Evolutionary conservation across 2,329 filamentous ascomycete species (phyloP), one percentile per base, ranked within the genome.

Genomic region (Trichoderma sp.): DNA sequence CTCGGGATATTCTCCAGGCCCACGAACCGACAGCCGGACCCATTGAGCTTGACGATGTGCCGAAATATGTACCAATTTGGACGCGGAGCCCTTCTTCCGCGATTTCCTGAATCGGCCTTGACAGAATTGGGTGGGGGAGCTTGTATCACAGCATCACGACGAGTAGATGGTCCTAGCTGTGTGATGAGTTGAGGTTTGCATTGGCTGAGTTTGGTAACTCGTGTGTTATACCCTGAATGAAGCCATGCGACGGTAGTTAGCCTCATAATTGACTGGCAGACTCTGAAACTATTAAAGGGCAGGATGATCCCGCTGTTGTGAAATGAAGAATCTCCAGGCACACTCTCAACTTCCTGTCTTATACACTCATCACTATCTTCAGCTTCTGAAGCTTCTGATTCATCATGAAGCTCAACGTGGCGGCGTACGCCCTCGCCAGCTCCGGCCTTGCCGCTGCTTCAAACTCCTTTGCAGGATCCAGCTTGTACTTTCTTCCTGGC

Each of bases 401-500:
- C 61, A 64, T 40, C 61, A 55, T 64, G 61, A 64, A 64, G 49
- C 16, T 55, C n/a, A 64, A 29, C 11, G 21, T 40, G 37, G 61
- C 11, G 33, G 61, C 61, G 3, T 40, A 14, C 24, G 64, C 40
- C 19, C 14, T 67, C 13, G 64, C 64, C 40, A 43, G 55, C 65
- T 70, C 69, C 5, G 31, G 59, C 5, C 29, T 40, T 33, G 69
- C 37, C 10, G 21, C 52, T 3, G 59, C 53, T 62, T 68, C 58
- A 52, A 69, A 57, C 70, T 70, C 37, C 66, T 71, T 71, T 64
- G 66, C 70, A 35, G 71, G 72, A 35, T 71, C 72, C 16, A 73
- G 72, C 71, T 55, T 71, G 61, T 73, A 72, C 66, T 73, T 70
- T 29, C 52, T 72, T 5, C 71, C 71, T 52, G 71, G 68, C 11